Evolutionary conservation across 2,329 filamentous ascomycete genomes (phyloP), one percentile per base, ranked within the genome.

Genomic region (Triangularia verruculosa): DNA sequence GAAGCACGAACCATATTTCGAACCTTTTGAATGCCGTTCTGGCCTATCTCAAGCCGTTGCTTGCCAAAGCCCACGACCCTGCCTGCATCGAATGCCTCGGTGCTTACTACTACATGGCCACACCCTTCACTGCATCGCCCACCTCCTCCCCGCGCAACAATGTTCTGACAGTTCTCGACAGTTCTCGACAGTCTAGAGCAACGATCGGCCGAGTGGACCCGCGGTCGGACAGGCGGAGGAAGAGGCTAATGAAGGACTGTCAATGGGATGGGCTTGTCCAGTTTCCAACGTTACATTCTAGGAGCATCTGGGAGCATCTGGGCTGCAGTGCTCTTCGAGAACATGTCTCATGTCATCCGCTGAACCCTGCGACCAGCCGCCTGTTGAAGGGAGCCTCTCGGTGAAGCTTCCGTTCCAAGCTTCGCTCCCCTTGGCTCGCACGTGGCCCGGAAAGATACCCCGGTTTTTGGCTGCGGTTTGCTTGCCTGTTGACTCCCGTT

Each of bases 381-480:
- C 34, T n/a, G 25, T 4, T 13, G 22, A 54, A 27, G n/a, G 13
- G 17, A 53, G 13, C 51, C 51, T 57, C 57, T 62, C 64, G 61
- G 64, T 62, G 59, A 57, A 25, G 20, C 4, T 39, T 39, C 54
- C 59, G 34, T 7, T 51, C 20, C 25, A 4, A 54, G 51, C 34
- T 17, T 52, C 12, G 32, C 39, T 43, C 57, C 13, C 47, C 52
- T 51, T 61, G 34, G 15, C 34, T 20, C 53, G 63, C 65, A 67
- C 65, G 65, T 67, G 65, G 65, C 60, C n/a, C 56, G 55, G 55
- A 57, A 25, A 47, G 39, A 62, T 59, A 20, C 30, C 17, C 13
- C 55, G 25, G 15, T 32, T 59, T 30, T 27, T 25, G n/a, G 2
- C 22, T 54, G 51, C 12, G 12, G 15, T 43, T 57, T 59, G 17